Evolutionary conservation across 495 filamentous ascomycete genomes (phyloP).

Genomic region (Podospora anserina): DNA sequence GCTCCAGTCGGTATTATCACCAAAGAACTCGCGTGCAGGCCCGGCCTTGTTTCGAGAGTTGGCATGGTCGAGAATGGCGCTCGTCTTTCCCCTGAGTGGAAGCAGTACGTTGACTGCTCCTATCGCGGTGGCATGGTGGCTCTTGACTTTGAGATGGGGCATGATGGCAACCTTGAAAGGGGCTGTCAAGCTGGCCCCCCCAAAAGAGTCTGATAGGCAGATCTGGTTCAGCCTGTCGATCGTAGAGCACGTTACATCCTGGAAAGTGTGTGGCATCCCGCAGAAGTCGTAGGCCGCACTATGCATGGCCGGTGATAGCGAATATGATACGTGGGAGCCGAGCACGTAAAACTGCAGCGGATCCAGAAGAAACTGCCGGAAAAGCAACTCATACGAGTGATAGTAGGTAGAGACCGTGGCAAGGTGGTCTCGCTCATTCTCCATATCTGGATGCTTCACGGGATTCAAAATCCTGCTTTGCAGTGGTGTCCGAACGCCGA

Average conservation of each 20-base stretch:
- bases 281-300: constrained; percentile 68
- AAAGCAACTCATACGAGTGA: constrained; percentile 54
- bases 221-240: constrained; percentile 63
- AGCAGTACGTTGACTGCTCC: constrained; percentile 82
- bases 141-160: constrained; percentile 63
- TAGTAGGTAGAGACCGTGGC: constrained; percentile 41
- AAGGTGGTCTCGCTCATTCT: constrained; percentile 46
- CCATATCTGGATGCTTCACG: constrained; percentile 64
- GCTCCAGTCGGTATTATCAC: constrained; percentile 85
- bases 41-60: constrained; percentile 66
- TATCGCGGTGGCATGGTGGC: constrained; percentile 73
- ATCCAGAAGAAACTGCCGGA: constrained; percentile 55
- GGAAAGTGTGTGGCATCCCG: constrained; percentile 70
- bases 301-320: constrained; percentile 76
- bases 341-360: constrained; percentile 73
- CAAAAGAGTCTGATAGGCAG: constrained; percentile 62
- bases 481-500: constrained; percentile 63
- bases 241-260: constrained; percentile 59
- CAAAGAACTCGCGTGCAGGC: constrained; percentile 64
- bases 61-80: constrained; percentile 61
- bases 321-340: constrained; percentile 70
- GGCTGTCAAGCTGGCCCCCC: constrained; percentile 67
- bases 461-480: constrained; percentile 66
- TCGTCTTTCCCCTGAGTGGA: constrained; percentile 60
- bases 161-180: constrained; percentile 76